Base-by-base conservation (phyloP, 2,329 filamentous ascomycete genomes). In the Zasmidium citrigriseum region DNA sequence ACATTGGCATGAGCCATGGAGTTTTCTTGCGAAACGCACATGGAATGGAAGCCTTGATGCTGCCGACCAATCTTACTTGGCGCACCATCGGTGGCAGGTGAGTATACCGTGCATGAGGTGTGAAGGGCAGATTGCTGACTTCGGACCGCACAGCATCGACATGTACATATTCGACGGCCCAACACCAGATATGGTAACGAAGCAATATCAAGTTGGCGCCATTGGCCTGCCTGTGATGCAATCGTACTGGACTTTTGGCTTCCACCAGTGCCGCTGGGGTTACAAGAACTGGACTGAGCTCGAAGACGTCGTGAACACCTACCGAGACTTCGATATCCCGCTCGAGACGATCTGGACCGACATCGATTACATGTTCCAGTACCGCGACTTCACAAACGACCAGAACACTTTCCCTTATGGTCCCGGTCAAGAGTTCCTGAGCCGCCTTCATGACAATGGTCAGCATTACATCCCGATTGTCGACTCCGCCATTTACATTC, bases 191-290 rank as follows among this genome's bases (percentile, higher is more conserved):
- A 83, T 87, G 12, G 86, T 92, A 22, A 89, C 86, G 16, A 85
- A 84, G 70, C 82, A 88, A 38, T 95, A 93, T 70, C 86, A 90
- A 66, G 62, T 77, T 57, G 86, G 83, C 54, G 83, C 87, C 1
- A 78, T 88, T 52, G 90, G 90, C 0, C 76, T 90, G 4, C 90
- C 90, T 1, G 86, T 86, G 0, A 87, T 93, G 85, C 88, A 93
- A 69, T 87, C 89, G 64, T 95, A 95, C 76, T 93, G 86, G 80
- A 86, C 87, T 0, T 85, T 96, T 60, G 91, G 91, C 0, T 93
- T 83, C 70, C 91, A 96, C 64, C 90, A 96, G 71, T 93, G 90
- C 67, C 83, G 89, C 59, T 95, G 90, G 86, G 91, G 90, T 0
- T 95, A 95, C 71, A 77, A 82, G 41, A 91, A 90, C 67, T 91